Base-by-base conservation (phyloP, 164 flowering plant species). In the Umbellularia californica region DNA sequence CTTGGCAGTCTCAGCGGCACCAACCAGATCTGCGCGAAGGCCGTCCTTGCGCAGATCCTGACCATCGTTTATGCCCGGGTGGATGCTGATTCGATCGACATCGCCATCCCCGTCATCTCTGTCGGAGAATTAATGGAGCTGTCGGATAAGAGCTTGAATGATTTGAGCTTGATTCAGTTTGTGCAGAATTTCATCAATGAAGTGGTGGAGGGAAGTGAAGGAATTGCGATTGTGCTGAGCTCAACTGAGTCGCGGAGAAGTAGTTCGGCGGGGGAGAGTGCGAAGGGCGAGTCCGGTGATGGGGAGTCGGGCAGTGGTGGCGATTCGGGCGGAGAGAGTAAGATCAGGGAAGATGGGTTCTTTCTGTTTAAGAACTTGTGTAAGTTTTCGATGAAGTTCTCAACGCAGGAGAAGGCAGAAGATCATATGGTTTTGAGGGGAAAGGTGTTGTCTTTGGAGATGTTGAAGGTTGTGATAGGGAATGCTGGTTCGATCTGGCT, bases 21-120 rank as follows among this genome's bases (percentile, higher is more conserved):
- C 69, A 91, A 90, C 82, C 98, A 94, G 95, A 91, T 94, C 85
- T 92, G 94, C 71, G 98, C 98, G 3, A 96, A 96, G 83, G 81
- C 95, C 0, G 91, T 87, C 35, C 84, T 96, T 20, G 95, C 97
- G 1, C 99, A 96, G 88, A 94, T 94, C 68, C 79, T 92, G 87
- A 68, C 85, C 27, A 89, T 94, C 69, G 87, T 96, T n/a, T 94
- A 86, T 78, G 67, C 87, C 0, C 78, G 99, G 75, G 90, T 84
- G 0, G 98, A 96, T 81, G 90, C 84, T 75, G 92, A 92, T 72
- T 85, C 87, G 2, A 70, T 91, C 84, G 82, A 83, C 28, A 89
- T 82, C n/a, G 51, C 66, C 6, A 65, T 88, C 28, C 74, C 66
- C 50, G 79, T 86, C 41, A 85, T 94, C 23, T 78, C 87, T 6